phyloP scores from a whole-genome alignment of 2,329 filamentous ascomycete genomes.

The Clonostachys rhizophaga region DNA sequence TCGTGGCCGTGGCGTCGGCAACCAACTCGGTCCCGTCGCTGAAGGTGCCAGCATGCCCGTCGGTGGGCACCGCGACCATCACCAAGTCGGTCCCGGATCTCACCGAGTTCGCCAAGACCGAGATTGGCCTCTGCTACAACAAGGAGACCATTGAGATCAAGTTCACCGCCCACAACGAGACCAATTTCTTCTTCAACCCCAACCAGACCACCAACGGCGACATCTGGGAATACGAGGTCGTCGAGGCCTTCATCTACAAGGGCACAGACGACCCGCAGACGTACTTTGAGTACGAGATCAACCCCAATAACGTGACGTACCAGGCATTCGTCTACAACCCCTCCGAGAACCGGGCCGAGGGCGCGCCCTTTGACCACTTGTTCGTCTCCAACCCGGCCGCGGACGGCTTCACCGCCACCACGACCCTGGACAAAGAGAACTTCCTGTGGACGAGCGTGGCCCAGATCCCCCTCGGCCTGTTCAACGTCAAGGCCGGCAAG shows the following conservation, averaged over 20 bases:
- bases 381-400: conserved; percentile 30
- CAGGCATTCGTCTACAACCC: conserved; percentile 47
- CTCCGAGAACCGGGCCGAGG: conserved; percentile 32
- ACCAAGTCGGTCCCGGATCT: conserved; percentile 34
- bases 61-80: conserved; percentile 27
- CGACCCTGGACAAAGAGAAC: conserved; percentile 25
- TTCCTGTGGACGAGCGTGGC: conserved; percentile 34
- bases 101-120: conserved; percentile 33
- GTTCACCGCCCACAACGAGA: conserved; percentile 40
- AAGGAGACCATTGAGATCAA: conserved; percentile 28
- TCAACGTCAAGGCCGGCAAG: conserved; percentile 38
- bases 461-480: conserved; percentile 38
- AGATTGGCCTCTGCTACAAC: conserved; percentile 42
- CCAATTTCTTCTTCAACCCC: conserved; percentile 38
- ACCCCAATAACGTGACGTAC: conserved; percentile 45
- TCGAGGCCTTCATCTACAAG: conserved; percentile 42
- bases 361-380: conserved; percentile 36
- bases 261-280: conserved; percentile 39
- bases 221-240: conserved; percentile 44
- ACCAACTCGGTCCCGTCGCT: conserved; percentile 22
- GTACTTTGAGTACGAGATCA: conserved; percentile 47
- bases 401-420: conserved; percentile 34
- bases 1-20: background rate
- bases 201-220: conserved; percentile 36
- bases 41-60: conserved; percentile 30